Evolutionary conservation across 371 early-diverging fungal species (phyloP).

Genomic region (Lichtheimia corymbifera): DNA sequence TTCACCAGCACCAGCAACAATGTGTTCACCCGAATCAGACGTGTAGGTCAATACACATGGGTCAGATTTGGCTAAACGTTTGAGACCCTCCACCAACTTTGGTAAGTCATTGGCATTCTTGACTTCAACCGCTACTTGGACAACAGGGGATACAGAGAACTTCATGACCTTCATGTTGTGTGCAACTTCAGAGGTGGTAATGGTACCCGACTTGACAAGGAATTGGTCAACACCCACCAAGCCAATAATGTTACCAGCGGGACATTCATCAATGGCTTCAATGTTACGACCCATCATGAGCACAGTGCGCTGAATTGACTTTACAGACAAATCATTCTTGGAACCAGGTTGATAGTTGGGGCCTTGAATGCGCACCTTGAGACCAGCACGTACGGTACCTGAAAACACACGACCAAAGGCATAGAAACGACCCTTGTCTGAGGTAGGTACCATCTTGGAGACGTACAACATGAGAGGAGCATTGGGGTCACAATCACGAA

Average conservation of each 20-base stretch:
- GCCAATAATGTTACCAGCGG: slow-evolving; percentile 99
- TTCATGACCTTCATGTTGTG: slow-evolving; percentile 99
- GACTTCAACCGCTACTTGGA: slow-evolving; percentile 95
- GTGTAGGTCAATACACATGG: slow-evolving; percentile 96
- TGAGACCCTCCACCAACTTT: slow-evolving; percentile 99
- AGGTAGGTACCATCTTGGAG: slow-evolving; percentile 99
- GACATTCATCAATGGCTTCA: slow-evolving; percentile 98
- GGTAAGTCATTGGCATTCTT: slow-evolving; percentile 98
- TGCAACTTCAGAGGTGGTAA: slow-evolving; percentile 90
- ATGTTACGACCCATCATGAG: slow-evolving; percentile 99
- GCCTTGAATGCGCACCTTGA: slow-evolving; percentile 99
- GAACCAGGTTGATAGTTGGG: slow-evolving; percentile 94
- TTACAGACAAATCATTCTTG: slow-evolving; percentile 93
- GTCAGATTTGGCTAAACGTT: slow-evolving; percentile 98
- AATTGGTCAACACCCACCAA: slow-evolving; percentile 99
- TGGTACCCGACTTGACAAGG: slow-evolving; percentile 99
- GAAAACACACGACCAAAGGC: slow-evolving; percentile 99
- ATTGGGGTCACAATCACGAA: slow-evolving; percentile 87
- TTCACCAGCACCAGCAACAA: slow-evolving; percentile 99
- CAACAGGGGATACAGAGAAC: slow-evolving; percentile 99
- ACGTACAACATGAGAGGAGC: slow-evolving; percentile 99
- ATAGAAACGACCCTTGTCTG: slow-evolving; percentile 98
- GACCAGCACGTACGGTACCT: slow-evolving; percentile 95
- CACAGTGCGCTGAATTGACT: slow-evolving; percentile 95
- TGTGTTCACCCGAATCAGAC: slow-evolving; percentile 96